A percentile compares a stretch with the other conserved stretches of the same genome.
Evolutionary conservation across 2,329 filamentous ascomycete genomes (phyloP).

Genomic region (Metarhizium humberi): DNA sequence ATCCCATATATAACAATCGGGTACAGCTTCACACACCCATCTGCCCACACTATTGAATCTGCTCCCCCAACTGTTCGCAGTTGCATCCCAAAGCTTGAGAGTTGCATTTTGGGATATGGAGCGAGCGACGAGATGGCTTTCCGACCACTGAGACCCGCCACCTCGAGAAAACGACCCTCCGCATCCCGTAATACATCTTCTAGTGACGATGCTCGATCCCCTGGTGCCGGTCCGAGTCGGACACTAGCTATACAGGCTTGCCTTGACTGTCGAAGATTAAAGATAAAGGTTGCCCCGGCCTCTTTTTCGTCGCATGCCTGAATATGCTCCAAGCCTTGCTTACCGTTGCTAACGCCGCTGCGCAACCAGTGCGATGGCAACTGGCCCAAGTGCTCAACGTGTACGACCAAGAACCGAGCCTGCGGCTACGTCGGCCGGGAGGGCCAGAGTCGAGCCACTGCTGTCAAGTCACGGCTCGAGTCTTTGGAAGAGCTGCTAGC

Average conservation of each 20-base stretch:
- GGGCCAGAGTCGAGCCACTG: background rate
- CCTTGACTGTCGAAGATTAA: background rate
- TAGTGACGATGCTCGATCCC: background rate
- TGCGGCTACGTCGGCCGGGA: slow-evolving; percentile 1
- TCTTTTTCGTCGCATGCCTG: background rate
- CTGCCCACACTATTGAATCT: no score
- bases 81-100: no score
- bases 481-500: background rate
- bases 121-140: background rate
- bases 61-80: no score
- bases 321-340: no score
- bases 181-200: background rate
- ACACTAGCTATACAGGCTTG: background rate
- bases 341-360: background rate
- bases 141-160: background rate
- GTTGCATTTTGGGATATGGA: no score
- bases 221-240: background rate
- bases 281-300: background rate
- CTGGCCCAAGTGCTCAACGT: slow-evolving; percentile 1
- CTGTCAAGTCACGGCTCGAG: background rate
- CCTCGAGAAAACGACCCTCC: background rate
- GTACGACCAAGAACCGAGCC: background rate
- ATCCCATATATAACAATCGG: no score
- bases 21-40: no score
- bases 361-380: background rate